Evolutionary conservation across 768 basidiomycete genomes (phyloP).

Genomic region (Lyophyllum decastes): DNA sequence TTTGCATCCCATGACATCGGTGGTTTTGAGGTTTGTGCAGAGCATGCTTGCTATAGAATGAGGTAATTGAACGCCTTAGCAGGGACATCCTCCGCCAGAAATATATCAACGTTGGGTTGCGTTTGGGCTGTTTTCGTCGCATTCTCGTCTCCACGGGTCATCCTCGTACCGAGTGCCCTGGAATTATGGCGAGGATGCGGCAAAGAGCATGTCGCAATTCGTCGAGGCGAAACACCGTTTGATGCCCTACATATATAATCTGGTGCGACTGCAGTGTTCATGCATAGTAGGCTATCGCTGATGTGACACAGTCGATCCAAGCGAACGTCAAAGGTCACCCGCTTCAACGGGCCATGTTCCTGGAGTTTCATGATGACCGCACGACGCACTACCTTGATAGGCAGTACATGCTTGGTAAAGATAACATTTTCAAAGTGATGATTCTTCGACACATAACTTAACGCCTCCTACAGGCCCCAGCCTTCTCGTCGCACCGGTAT

Average conservation of each 20-base stretch:
- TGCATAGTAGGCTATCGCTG: background rate
- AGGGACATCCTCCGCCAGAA: conserved; percentile 68
- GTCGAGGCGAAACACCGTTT: conserved; percentile 66
- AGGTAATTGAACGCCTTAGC: background rate
- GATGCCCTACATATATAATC: conserved; percentile 71
- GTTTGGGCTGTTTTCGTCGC: conserved; percentile 75
- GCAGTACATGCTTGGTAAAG: conserved; percentile 52
- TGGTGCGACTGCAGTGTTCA: conserved; percentile 34
- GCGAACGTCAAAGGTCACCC: conserved; percentile 55
- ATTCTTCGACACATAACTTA: background rate
- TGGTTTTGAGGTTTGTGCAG: conserved; percentile 59
- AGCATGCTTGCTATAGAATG: background rate
- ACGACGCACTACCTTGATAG: conserved; percentile 61
- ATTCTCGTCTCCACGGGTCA: conserved; percentile 74
- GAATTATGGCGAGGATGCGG: conserved; percentile 74
- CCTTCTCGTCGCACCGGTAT: conserved; percentile 64
- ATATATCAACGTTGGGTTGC: conserved; percentile 79
- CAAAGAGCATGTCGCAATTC: conserved; percentile 60
- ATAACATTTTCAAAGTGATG: background rate
- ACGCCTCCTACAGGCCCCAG: conserved; percentile 41
- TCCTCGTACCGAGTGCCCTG: conserved; percentile 78
- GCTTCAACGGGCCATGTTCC: conserved; percentile 64
- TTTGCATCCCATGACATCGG: conserved; percentile 79
- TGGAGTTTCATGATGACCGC: conserved; percentile 61
- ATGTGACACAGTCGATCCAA: conserved; percentile 44